phyloP scores from a whole-genome alignment of 1,284 basidiomycete species.

The Xerocomus amazonicus region DNA sequence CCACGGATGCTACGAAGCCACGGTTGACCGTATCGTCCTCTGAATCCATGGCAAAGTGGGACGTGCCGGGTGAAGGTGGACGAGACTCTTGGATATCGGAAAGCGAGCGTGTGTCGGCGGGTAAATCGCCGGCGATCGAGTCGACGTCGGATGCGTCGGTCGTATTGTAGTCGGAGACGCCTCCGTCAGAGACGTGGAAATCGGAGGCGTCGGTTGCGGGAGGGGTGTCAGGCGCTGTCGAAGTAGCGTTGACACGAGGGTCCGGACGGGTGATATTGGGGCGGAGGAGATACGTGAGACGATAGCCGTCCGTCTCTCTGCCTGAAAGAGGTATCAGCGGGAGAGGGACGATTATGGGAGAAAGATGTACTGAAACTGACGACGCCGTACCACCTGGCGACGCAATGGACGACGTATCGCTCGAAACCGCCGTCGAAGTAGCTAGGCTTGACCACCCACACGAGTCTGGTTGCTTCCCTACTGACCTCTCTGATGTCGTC shows the following conservation, averaged over 20 bases:
- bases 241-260: constrained; percentile 7
- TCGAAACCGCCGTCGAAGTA: constrained; percentile 59
- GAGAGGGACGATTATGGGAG: not conserved
- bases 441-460: constrained; percentile 55
- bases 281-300: constrained; percentile 73
- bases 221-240: constrained; percentile 55
- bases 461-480: constrained; percentile 59
- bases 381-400: constrained; percentile 71
- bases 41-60: constrained; percentile 12
- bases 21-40: constrained; percentile 18
- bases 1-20: constrained; percentile 32
- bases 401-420: constrained; percentile 76
- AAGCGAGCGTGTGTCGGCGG: constrained; percentile 10
- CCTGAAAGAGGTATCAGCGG: constrained; percentile 39
- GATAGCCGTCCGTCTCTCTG: constrained; percentile 59
- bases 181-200: constrained; percentile 35
- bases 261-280: constrained; percentile 67
- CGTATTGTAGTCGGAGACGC: constrained; percentile 15
- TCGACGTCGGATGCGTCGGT: constrained; percentile 22
- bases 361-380: constrained; percentile 73
- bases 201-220: constrained; percentile 63
- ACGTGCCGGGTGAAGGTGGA: constrained; percentile 21
- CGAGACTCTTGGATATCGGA: constrained; percentile 30
- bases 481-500: constrained; percentile 59
- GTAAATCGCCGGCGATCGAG: constrained; percentile 13